These are phyloP conservation scores for Phytophthora lateralis DNA, from an alignment of 352 stramenopile genomes.

Conservation along the genomic window DNA sequence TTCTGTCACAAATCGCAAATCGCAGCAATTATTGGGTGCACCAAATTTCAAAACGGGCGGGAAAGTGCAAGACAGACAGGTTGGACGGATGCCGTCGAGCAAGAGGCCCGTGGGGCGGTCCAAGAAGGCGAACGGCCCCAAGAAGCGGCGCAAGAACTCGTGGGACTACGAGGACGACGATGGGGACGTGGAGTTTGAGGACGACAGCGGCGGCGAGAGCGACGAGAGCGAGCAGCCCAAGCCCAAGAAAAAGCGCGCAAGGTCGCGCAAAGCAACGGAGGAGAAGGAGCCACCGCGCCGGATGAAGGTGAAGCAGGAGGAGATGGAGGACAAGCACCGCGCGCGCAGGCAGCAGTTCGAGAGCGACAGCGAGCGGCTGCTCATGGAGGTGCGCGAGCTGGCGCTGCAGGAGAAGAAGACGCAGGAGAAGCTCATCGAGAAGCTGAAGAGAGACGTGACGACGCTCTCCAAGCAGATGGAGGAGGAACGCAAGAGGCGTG, in stretches of 20 bases:
- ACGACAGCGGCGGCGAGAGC: slow-evolving; percentile 25
- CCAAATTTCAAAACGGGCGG: slow-evolving; percentile 17
- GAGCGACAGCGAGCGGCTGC: slow-evolving; percentile 62
- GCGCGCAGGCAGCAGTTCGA: slow-evolving; percentile 64
- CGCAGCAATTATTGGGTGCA: background rate
- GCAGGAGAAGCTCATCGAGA: slow-evolving; percentile 73
- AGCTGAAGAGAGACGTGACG: slow-evolving; percentile 69
- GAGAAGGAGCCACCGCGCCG: slow-evolving; percentile 16
- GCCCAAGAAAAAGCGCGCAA: slow-evolving; percentile 28
- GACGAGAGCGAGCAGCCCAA: slow-evolving; percentile 25
- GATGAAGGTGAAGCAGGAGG: slow-evolving; percentile 20
- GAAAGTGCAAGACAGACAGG: slow-evolving; percentile 13
- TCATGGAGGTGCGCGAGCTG: slow-evolving; percentile 63
- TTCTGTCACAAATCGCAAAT: slow-evolving; percentile 5
- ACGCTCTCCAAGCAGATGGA: slow-evolving; percentile 62
- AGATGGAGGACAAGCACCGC: slow-evolving; percentile 53
- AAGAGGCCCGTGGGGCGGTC: background rate
- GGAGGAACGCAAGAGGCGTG: slow-evolving; percentile 47
- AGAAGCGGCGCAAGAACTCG: slow-evolving; percentile 25
- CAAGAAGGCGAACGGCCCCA: slow-evolving; percentile 3
- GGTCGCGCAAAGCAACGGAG: slow-evolving; percentile 14
- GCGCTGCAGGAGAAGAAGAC: slow-evolving; percentile 71
- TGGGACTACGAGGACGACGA: slow-evolving; percentile 43
- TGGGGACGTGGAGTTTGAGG: slow-evolving; percentile 30
- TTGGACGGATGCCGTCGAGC: slow-evolving; percentile 10